Conservation (phyloP, 2,329 filamentous ascomycete species). For the Didymella pinodella region DNA sequence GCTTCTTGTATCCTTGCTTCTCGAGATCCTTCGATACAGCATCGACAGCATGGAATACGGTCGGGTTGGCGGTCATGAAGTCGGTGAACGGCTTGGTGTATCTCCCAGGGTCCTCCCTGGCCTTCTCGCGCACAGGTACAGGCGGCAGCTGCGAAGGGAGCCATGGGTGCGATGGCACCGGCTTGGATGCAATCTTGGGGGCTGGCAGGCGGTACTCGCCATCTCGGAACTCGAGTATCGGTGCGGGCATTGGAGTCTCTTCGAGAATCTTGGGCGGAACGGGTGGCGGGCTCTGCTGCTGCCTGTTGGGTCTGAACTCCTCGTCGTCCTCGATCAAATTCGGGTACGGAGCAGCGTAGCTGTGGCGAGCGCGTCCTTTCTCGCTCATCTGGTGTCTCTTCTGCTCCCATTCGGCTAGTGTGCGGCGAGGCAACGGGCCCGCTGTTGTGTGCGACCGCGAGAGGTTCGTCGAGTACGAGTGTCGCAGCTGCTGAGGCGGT, state of each 20-base stretch:
- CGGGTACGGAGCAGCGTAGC: conserved; percentile 40
- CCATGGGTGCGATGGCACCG: conserved; percentile 31
- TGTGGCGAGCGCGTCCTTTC: conserved; percentile 36
- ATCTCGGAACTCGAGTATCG: conserved; percentile 19
- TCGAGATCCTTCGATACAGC: conserved; percentile 78
- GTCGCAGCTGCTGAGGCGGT: conserved; percentile 38
- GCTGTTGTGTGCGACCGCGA: conserved; percentile 45
- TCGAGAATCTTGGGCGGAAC: conserved; percentile 50
- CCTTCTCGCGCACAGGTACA: conserved; percentile 29
- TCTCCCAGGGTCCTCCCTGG: conserved; percentile 43
- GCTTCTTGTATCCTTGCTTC: conserved; percentile 76
- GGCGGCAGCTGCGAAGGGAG: conserved; percentile 21
- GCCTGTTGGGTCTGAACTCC: conserved; percentile 31
- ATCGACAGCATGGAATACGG: conserved; percentile 88
- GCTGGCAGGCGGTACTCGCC: conserved; percentile 18
- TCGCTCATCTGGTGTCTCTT: conserved; percentile 20
- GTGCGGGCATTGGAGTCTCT: conserved; percentile 7
- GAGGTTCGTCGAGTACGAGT: conserved; percentile 34
- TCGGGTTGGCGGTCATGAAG: conserved; percentile 89
- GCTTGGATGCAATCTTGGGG: conserved; percentile 14
- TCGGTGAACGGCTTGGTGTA: conserved; percentile 86
- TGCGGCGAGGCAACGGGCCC: conserved; percentile 33
- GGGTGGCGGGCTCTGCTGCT: conserved; percentile 46
- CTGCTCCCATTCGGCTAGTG: conserved; percentile 26
- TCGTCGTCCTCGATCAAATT: conserved; percentile 47